Percentiles rank a stretch among this genome's conserved stretches.
These are phyloP conservation scores for Sordariomycetes sp. DNA, from an alignment of 2,329 filamentous ascomycete species.

Conservation along the genomic window DNA sequence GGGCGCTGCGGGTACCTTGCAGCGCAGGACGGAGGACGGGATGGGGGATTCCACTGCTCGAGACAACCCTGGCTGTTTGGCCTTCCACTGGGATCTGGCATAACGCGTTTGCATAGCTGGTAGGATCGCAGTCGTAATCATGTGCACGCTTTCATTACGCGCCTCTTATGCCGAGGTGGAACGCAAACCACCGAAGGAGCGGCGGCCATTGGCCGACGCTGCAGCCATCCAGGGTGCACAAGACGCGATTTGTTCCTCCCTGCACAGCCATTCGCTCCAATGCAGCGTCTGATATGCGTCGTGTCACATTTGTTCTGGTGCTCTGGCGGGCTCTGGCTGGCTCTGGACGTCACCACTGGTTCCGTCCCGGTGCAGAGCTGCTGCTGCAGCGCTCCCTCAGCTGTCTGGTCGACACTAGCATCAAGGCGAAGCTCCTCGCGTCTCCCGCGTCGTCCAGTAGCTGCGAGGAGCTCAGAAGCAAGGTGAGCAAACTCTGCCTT, in stretches of 20 bases:
- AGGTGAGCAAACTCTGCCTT: neutral
- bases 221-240: conserved; percentile 12
- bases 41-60: neutral
- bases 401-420: too few species aligned
- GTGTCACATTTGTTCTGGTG: conserved; percentile 18
- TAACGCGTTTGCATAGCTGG: conserved; percentile 1
- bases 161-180: conserved; percentile 13
- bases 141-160: conserved; percentile 5
- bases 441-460: neutral
- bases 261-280: conserved; percentile 20
- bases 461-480: neutral
- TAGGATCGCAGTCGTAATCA: neutral
- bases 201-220: neutral
- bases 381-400: neutral
- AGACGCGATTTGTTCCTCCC: too few species aligned
- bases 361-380: neutral
- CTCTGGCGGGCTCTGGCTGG: too few species aligned
- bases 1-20: neutral
- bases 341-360: neutral
- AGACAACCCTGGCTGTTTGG: neutral
- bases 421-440: neutral
- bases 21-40: too few species aligned
- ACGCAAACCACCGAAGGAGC: conserved; percentile 15
- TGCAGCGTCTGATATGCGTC: conserved; percentile 11
- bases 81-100: neutral